Percentiles rank a stretch among this genome's conserved stretches.
These are phyloP conservation scores for Kondoa malvinella DNA, from an alignment of 768 basidiomycete genomes.

Conservation along the genomic window DNA sequence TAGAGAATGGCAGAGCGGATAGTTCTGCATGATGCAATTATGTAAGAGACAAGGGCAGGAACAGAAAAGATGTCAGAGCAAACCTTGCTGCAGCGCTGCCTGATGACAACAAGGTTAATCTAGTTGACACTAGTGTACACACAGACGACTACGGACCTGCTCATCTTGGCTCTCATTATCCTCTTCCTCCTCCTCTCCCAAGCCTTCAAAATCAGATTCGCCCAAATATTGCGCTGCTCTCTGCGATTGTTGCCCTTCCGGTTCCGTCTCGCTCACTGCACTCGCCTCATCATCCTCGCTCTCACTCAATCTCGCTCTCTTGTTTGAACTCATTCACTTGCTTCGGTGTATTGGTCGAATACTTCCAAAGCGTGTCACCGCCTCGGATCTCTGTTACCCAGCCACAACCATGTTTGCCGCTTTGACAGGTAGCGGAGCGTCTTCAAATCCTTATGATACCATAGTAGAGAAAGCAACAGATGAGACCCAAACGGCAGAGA, in stretches of 20 bases:
- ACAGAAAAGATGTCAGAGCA: background rate
- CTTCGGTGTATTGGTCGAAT: background rate
- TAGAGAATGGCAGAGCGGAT: background rate
- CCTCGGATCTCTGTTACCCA: no score
- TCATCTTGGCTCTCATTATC: background rate
- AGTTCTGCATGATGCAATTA: no score
- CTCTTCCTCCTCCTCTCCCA: background rate
- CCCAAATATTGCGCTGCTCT: background rate
- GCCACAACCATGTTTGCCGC: background rate
- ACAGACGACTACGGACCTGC: background rate
- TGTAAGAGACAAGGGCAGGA: no score
- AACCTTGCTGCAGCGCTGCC: background rate
- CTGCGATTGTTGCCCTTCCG: background rate
- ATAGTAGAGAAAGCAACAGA: slow-evolving; percentile 96
- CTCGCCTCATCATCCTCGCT: background rate
- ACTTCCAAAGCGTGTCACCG: no score
- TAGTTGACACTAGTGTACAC: background rate
- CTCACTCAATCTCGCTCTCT: background rate
- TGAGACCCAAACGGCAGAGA: slow-evolving; percentile 82
- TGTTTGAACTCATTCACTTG: background rate
- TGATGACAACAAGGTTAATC: background rate
- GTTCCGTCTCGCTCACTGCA: background rate
- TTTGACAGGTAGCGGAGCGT: slow-evolving; percentile 33
- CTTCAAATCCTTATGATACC: slow-evolving; percentile 69
- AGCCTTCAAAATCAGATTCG: background rate